A percentile compares a stretch with the other conserved stretches of the same genome.
These are phyloP conservation scores for Beauveria brongniartii DNA, from an alignment of 2,329 filamentous ascomycete genomes.

Conservation along the genomic window DNA sequence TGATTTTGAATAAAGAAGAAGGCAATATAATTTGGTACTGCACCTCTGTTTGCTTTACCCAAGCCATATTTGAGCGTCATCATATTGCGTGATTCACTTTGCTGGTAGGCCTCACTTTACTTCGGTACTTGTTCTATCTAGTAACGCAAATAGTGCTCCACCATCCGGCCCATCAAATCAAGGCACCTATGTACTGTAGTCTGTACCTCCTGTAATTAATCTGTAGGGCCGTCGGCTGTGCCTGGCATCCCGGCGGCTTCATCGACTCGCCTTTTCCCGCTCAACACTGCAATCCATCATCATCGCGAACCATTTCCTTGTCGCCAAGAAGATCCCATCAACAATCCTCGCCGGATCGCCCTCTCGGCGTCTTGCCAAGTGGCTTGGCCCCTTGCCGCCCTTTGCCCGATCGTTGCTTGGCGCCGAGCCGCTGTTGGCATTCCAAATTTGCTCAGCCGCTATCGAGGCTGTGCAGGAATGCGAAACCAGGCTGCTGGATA, in stretches of 20 bases:
- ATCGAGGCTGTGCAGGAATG: neutral
- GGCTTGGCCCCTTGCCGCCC: slow-evolving; percentile 4
- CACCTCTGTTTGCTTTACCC: too few relatives aligned
- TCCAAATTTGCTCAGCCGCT: neutral
- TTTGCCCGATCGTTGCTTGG: neutral
- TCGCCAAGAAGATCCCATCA: neutral
- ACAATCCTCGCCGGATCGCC: neutral
- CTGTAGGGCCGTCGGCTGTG: too few relatives aligned
- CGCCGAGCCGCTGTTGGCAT: neutral
- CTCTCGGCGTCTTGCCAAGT: slow-evolving; percentile 9
- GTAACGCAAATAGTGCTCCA: neutral
- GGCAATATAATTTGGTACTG: too few relatives aligned
- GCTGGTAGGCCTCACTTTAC: neutral
- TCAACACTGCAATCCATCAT: too few relatives aligned
- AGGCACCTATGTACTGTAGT: neutral
- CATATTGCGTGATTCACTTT: neutral
- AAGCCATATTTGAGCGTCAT: too few relatives aligned
- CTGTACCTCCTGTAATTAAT: neutral
- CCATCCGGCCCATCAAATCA: neutral
- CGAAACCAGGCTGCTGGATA: neutral
- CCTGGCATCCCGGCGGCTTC: too few relatives aligned
- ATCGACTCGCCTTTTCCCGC: too few relatives aligned
- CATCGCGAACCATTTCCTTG: neutral
- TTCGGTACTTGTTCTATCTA: neutral
- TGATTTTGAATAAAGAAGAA: too few relatives aligned